Conservation (phyloP, 345 rosid genomes). For the Arabidopsis suecica region DNA sequence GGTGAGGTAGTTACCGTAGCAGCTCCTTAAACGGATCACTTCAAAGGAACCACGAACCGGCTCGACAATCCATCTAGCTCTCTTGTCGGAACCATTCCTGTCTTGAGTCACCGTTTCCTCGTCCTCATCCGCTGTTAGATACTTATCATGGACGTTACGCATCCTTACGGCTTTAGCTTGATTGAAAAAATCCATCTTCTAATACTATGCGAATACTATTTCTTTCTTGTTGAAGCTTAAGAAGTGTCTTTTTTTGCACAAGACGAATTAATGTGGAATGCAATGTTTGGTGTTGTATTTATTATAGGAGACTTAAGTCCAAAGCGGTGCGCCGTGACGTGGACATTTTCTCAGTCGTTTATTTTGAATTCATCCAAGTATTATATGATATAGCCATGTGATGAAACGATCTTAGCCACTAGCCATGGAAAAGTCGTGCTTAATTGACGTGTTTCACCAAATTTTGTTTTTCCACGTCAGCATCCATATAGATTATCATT, state of each 20-base stretch:
- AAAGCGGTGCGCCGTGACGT: slow-evolving; percentile 32
- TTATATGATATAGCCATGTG: slow-evolving; percentile 21
- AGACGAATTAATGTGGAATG: not conserved
- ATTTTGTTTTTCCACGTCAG: slow-evolving; percentile 19
- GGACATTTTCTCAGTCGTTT: slow-evolving; percentile 12
- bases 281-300: slow-evolving; percentile 6
- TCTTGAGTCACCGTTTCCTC: slow-evolving; percentile 74
- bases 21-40: slow-evolving; percentile 67
- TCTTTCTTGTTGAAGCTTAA: slow-evolving; percentile 12
- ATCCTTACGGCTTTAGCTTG: slow-evolving; percentile 83
- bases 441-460: slow-evolving; percentile 38
- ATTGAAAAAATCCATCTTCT: slow-evolving; percentile 70
- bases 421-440: slow-evolving; percentile 13
- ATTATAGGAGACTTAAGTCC: slow-evolving; percentile 23
- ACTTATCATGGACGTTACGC: slow-evolving; percentile 75
- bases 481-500: not conserved
- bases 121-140: slow-evolving; percentile 71
- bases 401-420: slow-evolving; percentile 22
- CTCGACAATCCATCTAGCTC: slow-evolving; percentile 74
- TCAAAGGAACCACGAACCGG: slow-evolving; percentile 54
- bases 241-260: not conserved
- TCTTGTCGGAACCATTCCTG: slow-evolving; percentile 68
- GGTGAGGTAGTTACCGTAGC: slow-evolving; percentile 72
- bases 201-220: slow-evolving; percentile 4
- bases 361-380: not conserved